These are phyloP conservation scores for Pistacia vera DNA, from an alignment of 345 rosid genomes.

Conservation along the genomic window DNA sequence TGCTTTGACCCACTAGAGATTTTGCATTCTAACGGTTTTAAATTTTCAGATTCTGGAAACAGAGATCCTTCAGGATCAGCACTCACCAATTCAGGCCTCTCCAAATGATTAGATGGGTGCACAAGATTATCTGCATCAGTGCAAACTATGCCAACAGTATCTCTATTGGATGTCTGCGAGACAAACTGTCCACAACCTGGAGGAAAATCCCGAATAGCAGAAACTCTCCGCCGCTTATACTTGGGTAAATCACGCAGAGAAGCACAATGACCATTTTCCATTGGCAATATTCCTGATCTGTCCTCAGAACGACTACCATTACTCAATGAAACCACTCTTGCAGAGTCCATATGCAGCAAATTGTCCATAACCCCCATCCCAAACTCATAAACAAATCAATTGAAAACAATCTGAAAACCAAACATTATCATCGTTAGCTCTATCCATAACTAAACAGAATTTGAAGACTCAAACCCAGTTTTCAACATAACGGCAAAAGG, in stretches of 20 bases:
- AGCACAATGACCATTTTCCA: constrained; percentile 32
- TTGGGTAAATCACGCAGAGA: constrained; percentile 23
- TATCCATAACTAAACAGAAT: background rate
- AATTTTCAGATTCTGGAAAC: constrained; percentile 14
- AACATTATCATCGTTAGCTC: constrained; percentile 14
- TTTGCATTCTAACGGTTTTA: constrained; percentile 11
- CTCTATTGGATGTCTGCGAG: constrained; percentile 1
- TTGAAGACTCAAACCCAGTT: background rate
- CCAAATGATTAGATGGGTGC: constrained; percentile 13
- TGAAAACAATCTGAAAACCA: constrained; percentile 25
- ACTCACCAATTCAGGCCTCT: constrained; percentile 8
- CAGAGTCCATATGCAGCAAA: constrained; percentile 34
- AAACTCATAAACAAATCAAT: constrained; percentile 22
- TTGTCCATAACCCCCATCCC: constrained; percentile 44
- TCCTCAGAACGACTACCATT: constrained; percentile 33
- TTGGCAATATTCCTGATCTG: constrained; percentile 22
- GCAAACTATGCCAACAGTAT: constrained; percentile 12
- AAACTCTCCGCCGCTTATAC: constrained; percentile 47
- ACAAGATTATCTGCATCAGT: constrained; percentile 10
- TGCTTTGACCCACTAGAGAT: constrained; percentile 11
- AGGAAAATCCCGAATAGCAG: constrained; percentile 55
- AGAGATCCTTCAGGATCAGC: constrained; percentile 3
- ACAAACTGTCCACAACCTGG: constrained; percentile 46
- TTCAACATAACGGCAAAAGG: background rate
- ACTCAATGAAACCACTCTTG: constrained; percentile 28